Evolutionary conservation across 2,329 filamentous ascomycete species (phyloP), one percentile per base, ranked within the genome.

Genomic region (Celoporthe dispersa): DNA sequence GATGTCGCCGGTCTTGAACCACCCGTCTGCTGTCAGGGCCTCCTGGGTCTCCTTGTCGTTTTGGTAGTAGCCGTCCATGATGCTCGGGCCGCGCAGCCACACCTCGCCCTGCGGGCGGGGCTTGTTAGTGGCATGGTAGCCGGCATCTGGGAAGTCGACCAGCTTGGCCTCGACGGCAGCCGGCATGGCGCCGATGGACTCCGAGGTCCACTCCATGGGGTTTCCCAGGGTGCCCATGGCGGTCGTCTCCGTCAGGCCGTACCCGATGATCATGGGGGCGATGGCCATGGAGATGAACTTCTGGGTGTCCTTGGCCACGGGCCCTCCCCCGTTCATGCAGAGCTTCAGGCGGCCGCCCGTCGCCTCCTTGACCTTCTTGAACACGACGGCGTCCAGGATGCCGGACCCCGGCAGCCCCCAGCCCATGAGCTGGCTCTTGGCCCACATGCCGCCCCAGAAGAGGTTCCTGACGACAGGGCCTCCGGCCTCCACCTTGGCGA

Each of bases 361-460:
- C 19, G 93, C 93, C 76, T 96, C 93, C 83, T 94, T 94, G 79
- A 97, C 88, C 84, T 97, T 97, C 83, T 93, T 94, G 85, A 97
- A 97, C 12, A 97, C 91, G 3, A 97, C 81, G 1, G 90, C 86
- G 76, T 97, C 94, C 64, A 97, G 83, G 60, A 96, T 75, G 68
- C 87, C 88, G 33, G 88, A 85, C 68, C 92, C 92, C 1, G 89
- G 89, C 55, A 91, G 79, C 14, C 88, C 87, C n/a, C 81, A 79
- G 67, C 79, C 78, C 78, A 88, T 79, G 69, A 89, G 76, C 67
- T 80, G 81, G 69, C 80, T 80, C 80, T 89, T 89, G 57, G 86
- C 81, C 74, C 82, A 83, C 73, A 88, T 77, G 2, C 86, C 85
- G 63, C 83, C 84, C 87, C 87, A 89, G 85, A 97, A 97, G 78